A percentile compares a stretch with the other conserved stretches of the same genome.
Conservation (phyloP, 345 rosid genomes). For the Sisymbrium altissimum region DNA sequence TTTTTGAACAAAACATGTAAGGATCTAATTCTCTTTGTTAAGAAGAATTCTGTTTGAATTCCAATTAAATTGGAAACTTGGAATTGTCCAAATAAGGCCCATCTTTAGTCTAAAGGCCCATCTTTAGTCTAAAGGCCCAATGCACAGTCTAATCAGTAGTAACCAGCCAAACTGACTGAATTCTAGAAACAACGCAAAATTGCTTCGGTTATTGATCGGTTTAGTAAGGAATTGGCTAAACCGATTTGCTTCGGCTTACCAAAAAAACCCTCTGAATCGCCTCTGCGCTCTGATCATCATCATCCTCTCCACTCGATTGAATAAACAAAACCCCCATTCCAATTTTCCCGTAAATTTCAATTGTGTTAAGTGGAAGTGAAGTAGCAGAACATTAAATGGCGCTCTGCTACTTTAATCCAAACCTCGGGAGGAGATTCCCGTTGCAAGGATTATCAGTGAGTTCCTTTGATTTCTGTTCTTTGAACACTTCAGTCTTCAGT, state of each 20-base stretch:
- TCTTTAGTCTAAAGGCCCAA: neutral
- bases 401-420: constrained; percentile 18
- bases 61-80: too few species aligned
- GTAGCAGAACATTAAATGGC: constrained; percentile 13
- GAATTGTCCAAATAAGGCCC: neutral
- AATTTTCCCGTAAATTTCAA: neutral
- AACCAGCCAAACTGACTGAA: neutral
- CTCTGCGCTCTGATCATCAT: neutral
- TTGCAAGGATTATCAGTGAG: constrained; percentile 21
- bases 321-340: neutral
- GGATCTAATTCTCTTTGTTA: too few species aligned
- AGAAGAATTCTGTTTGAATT: too few species aligned
- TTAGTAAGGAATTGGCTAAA: neutral
- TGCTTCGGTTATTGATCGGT: constrained; percentile 9
- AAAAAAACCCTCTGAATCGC: constrained; percentile 1
- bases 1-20: too few species aligned
- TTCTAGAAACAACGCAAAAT: neutral
- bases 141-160: neutral
- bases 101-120: neutral
- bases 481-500: too few species aligned
- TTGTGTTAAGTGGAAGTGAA: neutral
- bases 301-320: neutral
- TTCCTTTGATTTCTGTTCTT: neutral
- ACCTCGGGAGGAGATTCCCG: neutral
- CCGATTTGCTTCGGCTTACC: neutral